Evolutionary conservation across 306 rosid species (phyloP), one percentile per base, ranked within the genome.

Genomic region (Trifolium pratense): DNA sequence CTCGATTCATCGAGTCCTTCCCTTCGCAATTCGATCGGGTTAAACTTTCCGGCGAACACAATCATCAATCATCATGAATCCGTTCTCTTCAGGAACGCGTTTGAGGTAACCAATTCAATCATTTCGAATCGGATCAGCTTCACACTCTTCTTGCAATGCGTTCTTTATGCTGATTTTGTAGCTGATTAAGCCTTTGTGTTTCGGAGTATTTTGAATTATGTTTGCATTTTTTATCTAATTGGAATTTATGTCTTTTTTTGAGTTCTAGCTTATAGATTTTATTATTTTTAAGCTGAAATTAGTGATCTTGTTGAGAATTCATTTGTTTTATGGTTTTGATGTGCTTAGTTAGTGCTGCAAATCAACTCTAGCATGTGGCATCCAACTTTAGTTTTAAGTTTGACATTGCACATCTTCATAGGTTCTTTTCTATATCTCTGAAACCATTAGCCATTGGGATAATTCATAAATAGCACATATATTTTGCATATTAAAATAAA

Each of bases 1-100:
- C 73, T 32, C 63, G 79, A 20, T 82, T 85, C 75, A 71, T 75
- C 82, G 78, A 77, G 77, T 57, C 46, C n/a, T 67, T 64, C 61
- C 65, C 55, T 23, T 65, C 46, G 57, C 73, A 36, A 76, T 83
- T 78, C 84, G 92, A 89, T 88, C 92, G 74, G 90, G 43, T 75
- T 80, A 74, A 85, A 77, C 89, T 87, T 75, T 83, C 3, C 23
- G 8, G 18, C 60, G 39, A 16, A 49, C 64, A 37, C 60, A 40
- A 80, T 23, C 83, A 39, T 75, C 88, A 79, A 83, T 75, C 85
- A 91, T 94, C 86, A 94, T 94, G 99, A 94, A 94, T 76, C 96
- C 99, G 31, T 94, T 94, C 86, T 91, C 95, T 6, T 94, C 99
- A 42, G 96, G 95, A n/a, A 94, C 99, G 75, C 97, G 99, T 57